These are phyloP conservation scores for Sporothrix schenckii DNA, from an alignment of 2,329 filamentous ascomycete genomes.

Conservation along the genomic window DNA sequence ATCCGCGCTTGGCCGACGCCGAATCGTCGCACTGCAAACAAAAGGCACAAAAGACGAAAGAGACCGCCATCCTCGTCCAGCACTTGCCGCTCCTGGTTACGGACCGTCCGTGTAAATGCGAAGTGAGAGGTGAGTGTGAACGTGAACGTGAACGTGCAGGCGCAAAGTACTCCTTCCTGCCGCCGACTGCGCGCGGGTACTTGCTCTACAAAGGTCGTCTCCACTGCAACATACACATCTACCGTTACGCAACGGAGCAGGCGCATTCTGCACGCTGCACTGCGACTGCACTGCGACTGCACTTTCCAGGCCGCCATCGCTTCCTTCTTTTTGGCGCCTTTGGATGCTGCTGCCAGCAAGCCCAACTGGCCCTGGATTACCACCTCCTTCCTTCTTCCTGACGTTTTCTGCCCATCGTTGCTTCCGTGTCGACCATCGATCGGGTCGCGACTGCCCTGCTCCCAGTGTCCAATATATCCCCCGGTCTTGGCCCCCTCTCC, in stretches of 20 bases:
- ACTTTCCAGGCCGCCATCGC: constrained; percentile 1
- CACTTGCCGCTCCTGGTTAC: background rate
- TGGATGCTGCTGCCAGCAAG: background rate
- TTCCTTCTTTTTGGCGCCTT: background rate
- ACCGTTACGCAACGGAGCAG: constrained; percentile 36
- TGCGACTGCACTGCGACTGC: constrained; percentile 22
- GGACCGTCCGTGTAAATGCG: background rate
- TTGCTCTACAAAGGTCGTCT: constrained; percentile 15
- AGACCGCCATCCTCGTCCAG: background rate
- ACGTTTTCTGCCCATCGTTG: constrained; percentile 1
- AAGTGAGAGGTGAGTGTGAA: background rate
- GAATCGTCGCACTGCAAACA: background rate
- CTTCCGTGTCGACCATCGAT: constrained; percentile 9
- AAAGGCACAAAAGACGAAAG: background rate
- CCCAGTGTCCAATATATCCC: background rate
- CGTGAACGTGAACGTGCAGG: background rate
- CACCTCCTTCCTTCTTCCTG: background rate
- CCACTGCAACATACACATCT: constrained; percentile 22
- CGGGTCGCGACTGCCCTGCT: constrained; percentile 17
- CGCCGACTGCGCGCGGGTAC: constrained; percentile 10
- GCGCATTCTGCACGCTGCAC: constrained; percentile 10
- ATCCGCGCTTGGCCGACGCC: background rate
- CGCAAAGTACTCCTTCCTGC: constrained; percentile 24
- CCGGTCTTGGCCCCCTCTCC: background rate
- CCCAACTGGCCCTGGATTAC: background rate